phyloP scores from a whole-genome alignment of 78 protist species.

The Capsaspora owczarzaki region DNA sequence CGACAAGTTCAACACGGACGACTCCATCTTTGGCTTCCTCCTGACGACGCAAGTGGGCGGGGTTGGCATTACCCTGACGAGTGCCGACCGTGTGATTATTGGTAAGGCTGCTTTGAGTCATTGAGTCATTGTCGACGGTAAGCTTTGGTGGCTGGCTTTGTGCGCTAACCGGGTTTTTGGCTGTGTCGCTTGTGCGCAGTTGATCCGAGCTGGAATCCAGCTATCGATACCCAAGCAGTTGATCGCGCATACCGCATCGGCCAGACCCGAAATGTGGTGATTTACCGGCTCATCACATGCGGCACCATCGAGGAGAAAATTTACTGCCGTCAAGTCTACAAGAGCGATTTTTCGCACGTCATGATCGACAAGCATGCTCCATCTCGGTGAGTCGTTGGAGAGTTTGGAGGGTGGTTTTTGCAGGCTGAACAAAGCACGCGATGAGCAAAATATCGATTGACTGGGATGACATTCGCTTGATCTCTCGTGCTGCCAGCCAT shows the following conservation, averaged over 20 bases:
- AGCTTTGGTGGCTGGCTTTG: neutral
- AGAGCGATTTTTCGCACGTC: too few species aligned
- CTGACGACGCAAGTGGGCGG: constrained; percentile 45
- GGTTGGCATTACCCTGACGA: constrained; percentile 48
- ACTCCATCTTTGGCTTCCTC: neutral
- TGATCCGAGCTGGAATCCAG: constrained; percentile 47
- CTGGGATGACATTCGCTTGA: too few species aligned
- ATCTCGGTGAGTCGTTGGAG: too few species aligned
- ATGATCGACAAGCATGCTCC: too few species aligned
- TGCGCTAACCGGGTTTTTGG: neutral
- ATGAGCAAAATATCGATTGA: too few species aligned
- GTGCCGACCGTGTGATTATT: constrained; percentile 35
- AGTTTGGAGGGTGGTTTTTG: too few species aligned
- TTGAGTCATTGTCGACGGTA: neutral
- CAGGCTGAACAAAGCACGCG: too few species aligned
- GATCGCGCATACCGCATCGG: constrained; percentile 42
- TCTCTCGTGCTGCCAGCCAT: too few species aligned
- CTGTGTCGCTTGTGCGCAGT: neutral
- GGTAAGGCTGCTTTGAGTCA: neutral
- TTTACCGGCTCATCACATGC: constrained; percentile 42
- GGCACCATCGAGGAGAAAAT: constrained; percentile 58
- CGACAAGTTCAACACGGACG: constrained; percentile 17
- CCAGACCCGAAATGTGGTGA: constrained; percentile 23
- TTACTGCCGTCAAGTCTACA: constrained; percentile 45
- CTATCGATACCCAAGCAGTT: constrained; percentile 24